A percentile compares a stretch with the other conserved stretches of the same genome.
Conservation (phyloP, 1,284 basidiomycete genomes). For the Malassezia brasiliensis region DNA sequence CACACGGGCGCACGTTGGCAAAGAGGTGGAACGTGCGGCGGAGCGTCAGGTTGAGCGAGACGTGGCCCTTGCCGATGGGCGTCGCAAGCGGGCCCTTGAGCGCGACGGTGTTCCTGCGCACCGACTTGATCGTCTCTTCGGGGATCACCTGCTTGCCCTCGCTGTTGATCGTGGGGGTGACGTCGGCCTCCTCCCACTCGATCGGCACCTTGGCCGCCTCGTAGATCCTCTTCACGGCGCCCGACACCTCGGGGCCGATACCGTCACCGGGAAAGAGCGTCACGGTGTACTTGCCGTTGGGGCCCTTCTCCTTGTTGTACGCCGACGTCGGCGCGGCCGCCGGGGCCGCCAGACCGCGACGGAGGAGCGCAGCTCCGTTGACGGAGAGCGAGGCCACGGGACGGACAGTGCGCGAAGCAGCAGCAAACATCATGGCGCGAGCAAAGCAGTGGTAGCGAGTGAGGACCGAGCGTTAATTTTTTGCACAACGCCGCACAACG, state of each 20-base stretch:
- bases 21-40: slow-evolving; percentile 95
- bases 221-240: slow-evolving; percentile 92
- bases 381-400: slow-evolving; percentile 18
- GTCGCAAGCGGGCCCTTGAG: slow-evolving; percentile 65
- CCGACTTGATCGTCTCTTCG: slow-evolving; percentile 75
- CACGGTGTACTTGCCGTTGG: slow-evolving; percentile 76
- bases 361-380: slow-evolving; percentile 28
- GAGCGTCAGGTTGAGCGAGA: slow-evolving; percentile 92
- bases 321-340: slow-evolving; percentile 38
- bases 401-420: slow-evolving; percentile 15
- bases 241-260: slow-evolving; percentile 96
- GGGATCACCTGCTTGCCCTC: slow-evolving; percentile 91
- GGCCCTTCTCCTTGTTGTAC: slow-evolving; percentile 42
- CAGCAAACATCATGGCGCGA: slow-evolving; percentile 16
- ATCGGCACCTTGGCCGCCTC: slow-evolving; percentile 57
- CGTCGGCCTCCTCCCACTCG: slow-evolving; percentile 93
- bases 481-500: background rate
- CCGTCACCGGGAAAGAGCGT: slow-evolving; percentile 83
- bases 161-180: slow-evolving; percentile 73
- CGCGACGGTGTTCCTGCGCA: slow-evolving; percentile 95
- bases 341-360: slow-evolving; percentile 33
- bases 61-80: slow-evolving; percentile 95
- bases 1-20: slow-evolving; percentile 94
- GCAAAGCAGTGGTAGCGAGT: background rate
- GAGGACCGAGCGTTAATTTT: slow-evolving; percentile 1